These are phyloP conservation scores for Corynespora cassiicola DNA, from an alignment of 2,329 filamentous ascomycete genomes.

Conservation along the genomic window DNA sequence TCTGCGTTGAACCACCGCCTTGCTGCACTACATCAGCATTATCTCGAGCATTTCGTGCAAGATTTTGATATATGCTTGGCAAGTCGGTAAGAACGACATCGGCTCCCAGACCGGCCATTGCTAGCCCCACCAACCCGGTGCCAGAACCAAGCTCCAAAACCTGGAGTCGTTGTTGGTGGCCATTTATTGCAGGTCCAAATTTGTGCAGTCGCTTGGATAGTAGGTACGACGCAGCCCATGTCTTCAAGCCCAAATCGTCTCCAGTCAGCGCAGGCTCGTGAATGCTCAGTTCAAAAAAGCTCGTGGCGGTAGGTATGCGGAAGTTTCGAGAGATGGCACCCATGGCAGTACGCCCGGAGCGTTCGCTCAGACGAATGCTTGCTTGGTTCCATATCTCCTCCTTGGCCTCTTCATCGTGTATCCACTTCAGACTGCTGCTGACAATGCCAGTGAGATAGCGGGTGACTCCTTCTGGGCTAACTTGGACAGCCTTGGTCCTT, in stretches of 20 bases:
- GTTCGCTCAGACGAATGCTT: conserved; percentile 79
- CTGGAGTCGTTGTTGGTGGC: conserved; percentile 14
- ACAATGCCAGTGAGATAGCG: conserved; percentile 74
- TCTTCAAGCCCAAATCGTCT: conserved; percentile 90
- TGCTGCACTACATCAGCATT: conserved; percentile 66
- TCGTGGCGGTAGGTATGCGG: conserved; percentile 57
- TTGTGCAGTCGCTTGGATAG: conserved; percentile 73
- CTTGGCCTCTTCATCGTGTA: conserved; percentile 68
- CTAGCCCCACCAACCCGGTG: conserved; percentile 88
- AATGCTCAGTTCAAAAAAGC: conserved; percentile 66
- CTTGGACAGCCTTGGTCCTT: conserved; percentile 48
- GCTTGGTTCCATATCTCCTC: conserved; percentile 80
- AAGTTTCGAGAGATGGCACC: conserved; percentile 68
- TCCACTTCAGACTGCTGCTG: conserved; percentile 71
- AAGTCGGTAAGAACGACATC: conserved; percentile 81
- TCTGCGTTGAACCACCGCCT: conserved; percentile 64
- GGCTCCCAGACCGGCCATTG: conserved; percentile 75
- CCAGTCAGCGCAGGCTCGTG: conserved; percentile 87
- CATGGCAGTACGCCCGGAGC: conserved; percentile 79
- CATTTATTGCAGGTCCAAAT: conserved; percentile 28
- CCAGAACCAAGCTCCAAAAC: conserved; percentile 86
- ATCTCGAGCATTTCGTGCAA: conserved; percentile 72
- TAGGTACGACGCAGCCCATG: conserved; percentile 90
- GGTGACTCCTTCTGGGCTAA: conserved; percentile 59
- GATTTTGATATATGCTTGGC: conserved; percentile 81